Conservation (phyloP, 495 filamentous ascomycete genomes). For the Poronia punctata region DNA sequence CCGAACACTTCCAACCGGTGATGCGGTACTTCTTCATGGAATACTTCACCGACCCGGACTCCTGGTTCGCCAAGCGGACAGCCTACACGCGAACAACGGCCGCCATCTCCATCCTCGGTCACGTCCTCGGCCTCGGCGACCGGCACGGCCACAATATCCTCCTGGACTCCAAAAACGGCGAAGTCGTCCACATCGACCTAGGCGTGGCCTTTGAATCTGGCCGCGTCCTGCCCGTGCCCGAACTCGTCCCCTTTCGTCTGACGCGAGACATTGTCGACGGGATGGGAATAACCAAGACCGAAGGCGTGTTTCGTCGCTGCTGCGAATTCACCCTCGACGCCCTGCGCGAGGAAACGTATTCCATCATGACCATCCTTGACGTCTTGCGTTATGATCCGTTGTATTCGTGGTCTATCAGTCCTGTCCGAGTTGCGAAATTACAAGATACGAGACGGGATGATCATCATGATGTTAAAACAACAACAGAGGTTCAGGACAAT, state of each 20-base stretch:
- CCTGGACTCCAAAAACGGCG: conserved; percentile 80
- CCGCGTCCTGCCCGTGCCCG: conserved; percentile 86
- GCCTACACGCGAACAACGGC: conserved; percentile 90
- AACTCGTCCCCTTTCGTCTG: conserved; percentile 89
- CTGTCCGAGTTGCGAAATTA: conserved; percentile 62
- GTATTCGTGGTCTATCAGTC: conserved; percentile 93
- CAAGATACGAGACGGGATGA: conserved; percentile 43
- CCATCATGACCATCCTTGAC: conserved; percentile 95
- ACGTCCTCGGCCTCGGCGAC: conserved; percentile 92
- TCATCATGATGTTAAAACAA: conserved; percentile 33
- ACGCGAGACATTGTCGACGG: conserved; percentile 96
- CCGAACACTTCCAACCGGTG: conserved; percentile 81
- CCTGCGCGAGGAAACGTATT: conserved; percentile 82
- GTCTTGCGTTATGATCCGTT: conserved; percentile 94
- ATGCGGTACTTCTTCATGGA: conserved; percentile 97
- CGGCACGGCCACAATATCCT: conserved; percentile 95
- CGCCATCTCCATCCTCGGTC: conserved; percentile 88
- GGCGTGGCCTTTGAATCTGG: conserved; percentile 94
- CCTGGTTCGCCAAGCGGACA: conserved; percentile 83
- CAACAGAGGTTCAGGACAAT: conserved; percentile 30
- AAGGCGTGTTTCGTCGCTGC: conserved; percentile 91
- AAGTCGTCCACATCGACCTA: conserved; percentile 94
- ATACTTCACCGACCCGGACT: conserved; percentile 85
- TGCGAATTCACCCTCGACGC: conserved; percentile 97
- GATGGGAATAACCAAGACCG: conserved; percentile 91